Evolutionary conservation across 352 stramenopile genomes (phyloP).

Genomic region (Globisporangium viniferum): DNA sequence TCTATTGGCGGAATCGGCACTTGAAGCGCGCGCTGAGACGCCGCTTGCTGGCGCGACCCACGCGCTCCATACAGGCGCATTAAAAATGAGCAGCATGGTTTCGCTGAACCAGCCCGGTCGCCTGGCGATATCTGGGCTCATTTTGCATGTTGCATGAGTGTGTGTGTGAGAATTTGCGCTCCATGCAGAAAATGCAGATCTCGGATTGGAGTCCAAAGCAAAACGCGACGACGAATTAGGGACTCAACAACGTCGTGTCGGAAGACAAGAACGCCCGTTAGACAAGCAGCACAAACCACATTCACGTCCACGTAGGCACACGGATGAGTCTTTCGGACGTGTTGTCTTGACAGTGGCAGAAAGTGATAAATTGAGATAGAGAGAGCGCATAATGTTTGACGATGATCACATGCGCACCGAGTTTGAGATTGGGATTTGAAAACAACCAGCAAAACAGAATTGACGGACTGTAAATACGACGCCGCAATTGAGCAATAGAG

Average conservation of each 20-base stretch:
- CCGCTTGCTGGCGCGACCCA: background rate
- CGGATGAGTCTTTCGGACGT: background rate
- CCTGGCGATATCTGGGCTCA: slow-evolving; percentile 16
- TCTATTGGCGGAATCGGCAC: background rate
- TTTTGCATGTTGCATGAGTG: background rate
- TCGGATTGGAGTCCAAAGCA: background rate
- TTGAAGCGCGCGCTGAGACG: slow-evolving; percentile 5
- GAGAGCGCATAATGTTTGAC: background rate
- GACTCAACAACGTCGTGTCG: background rate
- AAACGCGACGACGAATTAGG: background rate
- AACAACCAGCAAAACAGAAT: background rate
- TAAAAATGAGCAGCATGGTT: slow-evolving; percentile 3
- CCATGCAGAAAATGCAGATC: slow-evolving; percentile 4
- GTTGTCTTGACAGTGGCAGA: background rate
- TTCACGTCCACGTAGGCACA: background rate
- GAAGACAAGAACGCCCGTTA: background rate
- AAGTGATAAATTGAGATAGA: background rate
- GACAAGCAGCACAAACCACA: background rate
- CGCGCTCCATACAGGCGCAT: background rate
- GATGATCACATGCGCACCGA: background rate
- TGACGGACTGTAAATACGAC: background rate
- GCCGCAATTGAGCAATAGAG: background rate
- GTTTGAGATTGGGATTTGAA: background rate
- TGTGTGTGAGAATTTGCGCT: background rate
- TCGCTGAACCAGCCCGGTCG: slow-evolving; percentile 9